Conservation (phyloP, 2,329 filamentous ascomycete genomes). For the Apiospora kogelbergensis region DNA sequence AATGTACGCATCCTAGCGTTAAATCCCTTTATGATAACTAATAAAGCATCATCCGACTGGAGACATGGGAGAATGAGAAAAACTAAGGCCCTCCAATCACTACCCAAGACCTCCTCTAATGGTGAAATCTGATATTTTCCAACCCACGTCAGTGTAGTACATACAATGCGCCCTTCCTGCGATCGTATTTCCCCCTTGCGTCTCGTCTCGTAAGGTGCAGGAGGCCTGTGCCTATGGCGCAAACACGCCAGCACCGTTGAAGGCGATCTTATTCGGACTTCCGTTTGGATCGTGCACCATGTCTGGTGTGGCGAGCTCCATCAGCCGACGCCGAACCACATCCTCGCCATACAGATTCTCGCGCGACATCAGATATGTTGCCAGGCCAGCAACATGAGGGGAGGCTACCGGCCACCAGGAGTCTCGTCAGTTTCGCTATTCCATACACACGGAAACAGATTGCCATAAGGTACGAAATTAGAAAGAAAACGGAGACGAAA, state of each 20-base stretch:
- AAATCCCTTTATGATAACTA: background rate
- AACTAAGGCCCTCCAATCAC: background rate
- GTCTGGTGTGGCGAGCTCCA: conserved; percentile 20
- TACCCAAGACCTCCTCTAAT: background rate
- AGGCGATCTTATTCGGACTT: conserved; percentile 27
- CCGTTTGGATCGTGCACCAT: conserved; percentile 22
- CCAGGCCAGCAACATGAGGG: conserved; percentile 27
- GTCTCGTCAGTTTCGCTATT: background rate
- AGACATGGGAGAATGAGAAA: background rate
- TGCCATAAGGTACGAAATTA: background rate
- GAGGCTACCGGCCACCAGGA: conserved; percentile 13
- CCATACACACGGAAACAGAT: background rate
- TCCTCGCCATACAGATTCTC: conserved; percentile 19
- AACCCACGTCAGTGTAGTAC: background rate
- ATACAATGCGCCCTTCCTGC: background rate
- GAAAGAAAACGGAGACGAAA: background rate
- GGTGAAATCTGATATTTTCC: background rate
- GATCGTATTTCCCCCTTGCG: background rate
- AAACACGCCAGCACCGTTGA: conserved; percentile 23
- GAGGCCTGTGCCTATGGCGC: background rate
- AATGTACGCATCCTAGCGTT: background rate
- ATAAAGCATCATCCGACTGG: background rate
- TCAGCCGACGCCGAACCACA: conserved; percentile 18
- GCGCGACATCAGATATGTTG: conserved; percentile 26
- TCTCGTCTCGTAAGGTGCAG: background rate